Percentiles rank a stretch among this genome's conserved stretches.
phyloP scores from a whole-genome alignment of 345 rosid species.

The Camelina sativa region DNA sequence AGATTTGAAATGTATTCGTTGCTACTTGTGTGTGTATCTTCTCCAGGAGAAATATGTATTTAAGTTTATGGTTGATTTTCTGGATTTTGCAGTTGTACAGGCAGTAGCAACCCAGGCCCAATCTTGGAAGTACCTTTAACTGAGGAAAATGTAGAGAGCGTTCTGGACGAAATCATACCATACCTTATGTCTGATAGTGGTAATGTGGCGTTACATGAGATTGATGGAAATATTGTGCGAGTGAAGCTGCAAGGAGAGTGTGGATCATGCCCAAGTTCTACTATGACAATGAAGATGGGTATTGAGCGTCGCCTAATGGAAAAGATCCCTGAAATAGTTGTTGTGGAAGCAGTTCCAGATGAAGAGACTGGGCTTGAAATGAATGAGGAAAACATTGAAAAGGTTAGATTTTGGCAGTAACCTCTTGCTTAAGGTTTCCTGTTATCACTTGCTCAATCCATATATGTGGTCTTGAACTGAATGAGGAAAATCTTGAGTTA shows the following conservation, averaged over 20 bases:
- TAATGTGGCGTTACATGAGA: conserved; percentile 90
- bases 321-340: conserved; percentile 94
- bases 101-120: conserved; percentile 87
- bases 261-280: conserved; percentile 94
- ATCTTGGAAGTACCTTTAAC: conserved; percentile 76
- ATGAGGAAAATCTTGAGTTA: conserved; percentile 72
- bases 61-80: background rate
- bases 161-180: conserved; percentile 87
- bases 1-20: background rate
- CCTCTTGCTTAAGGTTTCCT: background rate
- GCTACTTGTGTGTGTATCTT: conserved; percentile 6
- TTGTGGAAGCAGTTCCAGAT: conserved; percentile 82
- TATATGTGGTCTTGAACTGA: conserved; percentile 54
- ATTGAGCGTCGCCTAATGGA: conserved; percentile 95
- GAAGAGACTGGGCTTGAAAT: conserved; percentile 94
- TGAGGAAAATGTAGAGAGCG: conserved; percentile 82
- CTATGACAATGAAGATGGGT: conserved; percentile 93
- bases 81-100: conserved; percentile 57
- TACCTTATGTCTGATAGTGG: conserved; percentile 97
- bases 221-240: conserved; percentile 89
- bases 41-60: background rate
- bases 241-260: conserved; percentile 97
- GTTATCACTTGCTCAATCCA: background rate
- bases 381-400: conserved; percentile 85
- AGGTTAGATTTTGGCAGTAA: conserved; percentile 51